A percentile compares a stretch with the other conserved stretches of the same genome.
phyloP scores from a whole-genome alignment of 805 yeast genomes.

The Nakazawaea wickerhamii region DNA sequence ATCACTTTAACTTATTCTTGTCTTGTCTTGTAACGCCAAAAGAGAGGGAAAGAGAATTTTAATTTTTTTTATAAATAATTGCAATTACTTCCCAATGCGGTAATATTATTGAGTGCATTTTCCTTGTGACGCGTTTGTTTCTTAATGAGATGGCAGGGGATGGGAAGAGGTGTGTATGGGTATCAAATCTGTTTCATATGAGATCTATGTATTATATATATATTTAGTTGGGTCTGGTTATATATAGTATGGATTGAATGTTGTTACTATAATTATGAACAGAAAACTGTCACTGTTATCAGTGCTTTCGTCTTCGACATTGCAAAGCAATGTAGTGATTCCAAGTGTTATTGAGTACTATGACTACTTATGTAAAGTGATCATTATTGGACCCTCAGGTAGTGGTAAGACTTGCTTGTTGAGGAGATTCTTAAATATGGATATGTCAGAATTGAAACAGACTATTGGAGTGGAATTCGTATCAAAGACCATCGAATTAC shows the following conservation, averaged over 20 bases:
- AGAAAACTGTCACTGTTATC: conserved; percentile 7
- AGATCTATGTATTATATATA: no score
- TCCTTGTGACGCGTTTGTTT: not conserved
- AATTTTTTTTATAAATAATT: not conserved
- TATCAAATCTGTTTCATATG: no score
- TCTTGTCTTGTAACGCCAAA: conserved; percentile 16
- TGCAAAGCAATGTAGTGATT: conserved; percentile 7
- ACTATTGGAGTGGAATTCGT: conserved; percentile 37
- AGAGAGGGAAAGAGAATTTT: not conserved
- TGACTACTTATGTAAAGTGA: conserved; percentile 34
- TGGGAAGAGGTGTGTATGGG: not conserved
- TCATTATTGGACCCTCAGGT: conserved; percentile 38
- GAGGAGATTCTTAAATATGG: conserved; percentile 27
- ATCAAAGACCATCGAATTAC: conserved; percentile 25
- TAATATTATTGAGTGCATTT: conserved; percentile 5
- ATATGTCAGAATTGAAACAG: conserved; percentile 24
- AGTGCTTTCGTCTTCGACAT: conserved; percentile 8
- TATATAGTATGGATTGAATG: not conserved
- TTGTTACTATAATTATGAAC: conserved; percentile 1
- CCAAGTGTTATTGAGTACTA: conserved; percentile 18
- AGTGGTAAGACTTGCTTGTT: conserved; percentile 40
- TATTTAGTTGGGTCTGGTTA: no score
- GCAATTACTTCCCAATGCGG: conserved; percentile 4
- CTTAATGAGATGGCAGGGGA: not conserved
- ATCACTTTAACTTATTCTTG: conserved; percentile 10